Base-by-base conservation (phyloP, 129 eudicot genomes). In the Deinandra increscens region DNA sequence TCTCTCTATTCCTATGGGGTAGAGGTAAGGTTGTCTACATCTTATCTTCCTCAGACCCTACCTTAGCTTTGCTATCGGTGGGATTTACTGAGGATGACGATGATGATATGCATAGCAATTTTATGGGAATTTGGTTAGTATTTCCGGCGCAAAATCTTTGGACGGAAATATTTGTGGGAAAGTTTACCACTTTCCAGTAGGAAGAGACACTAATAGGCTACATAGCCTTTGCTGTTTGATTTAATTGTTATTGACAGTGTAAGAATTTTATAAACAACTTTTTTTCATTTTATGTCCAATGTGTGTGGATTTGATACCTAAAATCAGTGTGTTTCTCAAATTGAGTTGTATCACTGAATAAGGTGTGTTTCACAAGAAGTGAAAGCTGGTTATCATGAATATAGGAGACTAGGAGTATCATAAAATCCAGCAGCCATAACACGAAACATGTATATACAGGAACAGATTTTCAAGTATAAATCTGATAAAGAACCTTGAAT, bases 381-480 rank as follows among this genome's bases (percentile, higher is more conserved):
- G 72, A 38, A 50, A 66, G 81, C 87, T 70, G 83, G 68, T 75
- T 68, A 64, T 70, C 81, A 66, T 74, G 72, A 70, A 71, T 74
- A 65, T 42, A 79, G 59, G 41, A 62, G 64, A 70, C 59, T 42
- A 79, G 59, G 41, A 62, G 64, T 72, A 74, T 66, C 82, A 79
- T 45, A 75, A 64, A 55, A 75, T 63, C 61, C 80, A 79, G 80
- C 68, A 82, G 66, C 64, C 59, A 42, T 42, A 64, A 79, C 67
- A 77, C 22, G 69, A 68, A 56, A 74, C 68, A 4, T 43, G 43
- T 85, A 80, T 86, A 75, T 82, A 86, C 83, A 80, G 33, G 39
- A 70, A 64, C 77, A 78, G 63, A 50, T 39, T 53, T 39, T 53
- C 13, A 70, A 9, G 68, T 58, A 71, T 68, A 72, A 48, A 58